phyloP scores from a whole-genome alignment of 202 grass and related monocot species.

The Setaria viridis region DNA sequence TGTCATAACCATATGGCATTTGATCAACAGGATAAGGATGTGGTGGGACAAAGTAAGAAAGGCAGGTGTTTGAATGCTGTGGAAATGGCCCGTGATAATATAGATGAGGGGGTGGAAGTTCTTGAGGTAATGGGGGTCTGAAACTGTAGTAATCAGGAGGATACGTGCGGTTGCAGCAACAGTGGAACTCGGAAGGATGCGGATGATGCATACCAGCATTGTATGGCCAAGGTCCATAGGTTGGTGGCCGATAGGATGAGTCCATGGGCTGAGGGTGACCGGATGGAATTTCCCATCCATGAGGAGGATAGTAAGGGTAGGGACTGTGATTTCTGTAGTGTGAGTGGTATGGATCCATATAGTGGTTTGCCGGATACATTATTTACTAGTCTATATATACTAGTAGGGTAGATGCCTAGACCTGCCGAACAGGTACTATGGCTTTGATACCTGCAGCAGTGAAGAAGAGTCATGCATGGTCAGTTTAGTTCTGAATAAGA shows the following conservation, averaged over 20 bases:
- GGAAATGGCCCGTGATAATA: conserved; percentile 54
- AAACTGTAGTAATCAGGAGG: conserved; percentile 62
- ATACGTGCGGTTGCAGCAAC: conserved; percentile 51
- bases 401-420: conserved; percentile 36
- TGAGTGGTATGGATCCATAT: conserved; percentile 71
- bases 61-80: conserved; percentile 42
- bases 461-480: not conserved
- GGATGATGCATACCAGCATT: conserved; percentile 37
- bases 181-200: conserved; percentile 44
- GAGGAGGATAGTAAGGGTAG: conserved; percentile 53
- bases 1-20: conserved; percentile 45
- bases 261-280: conserved; percentile 34
- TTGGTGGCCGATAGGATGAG: conserved; percentile 30
- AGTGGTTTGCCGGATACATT: conserved; percentile 65
- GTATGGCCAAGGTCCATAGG: conserved; percentile 54
- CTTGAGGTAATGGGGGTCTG: conserved; percentile 57
- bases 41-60: conserved; percentile 47
- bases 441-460: conserved; percentile 41
- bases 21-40: conserved; percentile 54
- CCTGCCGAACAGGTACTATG: not conserved
- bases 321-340: conserved; percentile 57
- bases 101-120: conserved; percentile 53
- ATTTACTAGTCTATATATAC: conserved; percentile 23
- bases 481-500: not conserved
- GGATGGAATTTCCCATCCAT: conserved; percentile 39